phyloP scores from a whole-genome alignment of 2,329 filamentous ascomycete genomes.

The Pezicula neosporulosa region DNA sequence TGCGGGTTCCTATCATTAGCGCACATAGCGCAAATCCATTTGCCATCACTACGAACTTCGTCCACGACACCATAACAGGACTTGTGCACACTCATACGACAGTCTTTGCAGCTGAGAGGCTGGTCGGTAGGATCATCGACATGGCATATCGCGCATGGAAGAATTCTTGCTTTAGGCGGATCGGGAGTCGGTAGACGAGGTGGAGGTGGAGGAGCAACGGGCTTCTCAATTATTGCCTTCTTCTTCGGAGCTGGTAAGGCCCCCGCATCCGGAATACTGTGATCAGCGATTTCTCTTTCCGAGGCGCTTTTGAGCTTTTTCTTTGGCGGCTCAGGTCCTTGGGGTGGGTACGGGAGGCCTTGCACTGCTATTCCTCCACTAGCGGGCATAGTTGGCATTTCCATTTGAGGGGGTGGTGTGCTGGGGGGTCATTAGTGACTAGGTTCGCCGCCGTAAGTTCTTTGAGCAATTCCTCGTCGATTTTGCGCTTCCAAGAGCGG shows the following conservation, averaged over 20 bases:
- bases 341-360: constrained; percentile 18
- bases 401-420: constrained; percentile 29
- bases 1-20: constrained; percentile 88
- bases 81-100: constrained; percentile 86
- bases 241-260: constrained; percentile 34
- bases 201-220: constrained; percentile 61
- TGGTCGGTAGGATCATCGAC: constrained; percentile 69
- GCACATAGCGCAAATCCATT: constrained; percentile 97
- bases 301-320: constrained; percentile 59
- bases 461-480: constrained; percentile 86
- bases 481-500: constrained; percentile 80
- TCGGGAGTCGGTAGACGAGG: constrained; percentile 60
- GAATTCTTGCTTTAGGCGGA: constrained; percentile 70
- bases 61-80: constrained; percentile 85
- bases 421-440: constrained; percentile 36
- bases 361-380: constrained; percentile 20
- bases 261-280: constrained; percentile 37
- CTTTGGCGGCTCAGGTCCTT: constrained; percentile 50
- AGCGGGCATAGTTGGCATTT: constrained; percentile 11
- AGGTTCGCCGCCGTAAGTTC: constrained; percentile 67
- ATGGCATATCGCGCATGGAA: constrained; percentile 84
- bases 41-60: constrained; percentile 61
- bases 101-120: constrained; percentile 78
- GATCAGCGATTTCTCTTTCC: constrained; percentile 47
- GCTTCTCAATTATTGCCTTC: constrained; percentile 52